Percentiles rank a stretch among this genome's conserved stretches.
These are phyloP conservation scores for Trebouxiophyceae sp. DNA, from an alignment of 163 green algal species.

Conservation along the genomic window DNA sequence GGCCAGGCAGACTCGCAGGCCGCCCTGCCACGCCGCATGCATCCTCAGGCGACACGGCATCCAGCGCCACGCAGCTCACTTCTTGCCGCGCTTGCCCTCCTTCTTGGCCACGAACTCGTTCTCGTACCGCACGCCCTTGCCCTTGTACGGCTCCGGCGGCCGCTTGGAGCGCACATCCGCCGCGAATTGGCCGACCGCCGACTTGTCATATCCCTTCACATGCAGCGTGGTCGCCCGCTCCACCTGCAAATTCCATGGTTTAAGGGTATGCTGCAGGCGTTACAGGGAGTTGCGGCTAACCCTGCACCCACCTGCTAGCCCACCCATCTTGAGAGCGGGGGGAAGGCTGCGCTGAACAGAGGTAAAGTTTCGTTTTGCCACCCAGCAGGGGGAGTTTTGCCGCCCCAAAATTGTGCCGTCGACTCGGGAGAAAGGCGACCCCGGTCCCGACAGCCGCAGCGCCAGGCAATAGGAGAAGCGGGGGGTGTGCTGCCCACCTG, in stretches of 20 bases:
- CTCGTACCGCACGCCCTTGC: conserved; percentile 84
- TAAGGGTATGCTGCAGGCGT: no score
- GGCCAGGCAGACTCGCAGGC: no score
- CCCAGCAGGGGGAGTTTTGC: neutral
- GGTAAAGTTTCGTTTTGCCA: no score
- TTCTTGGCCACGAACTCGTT: conserved; percentile 90
- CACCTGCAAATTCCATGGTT: conserved; percentile 51
- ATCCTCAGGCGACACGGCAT: no score
- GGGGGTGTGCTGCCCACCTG: neutral
- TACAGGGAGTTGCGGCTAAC: no score
- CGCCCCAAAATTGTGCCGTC: neutral
- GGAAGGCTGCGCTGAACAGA: no score
- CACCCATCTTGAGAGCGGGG: no score
- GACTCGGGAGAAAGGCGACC: neutral
- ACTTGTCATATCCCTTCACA: conserved; percentile 79
- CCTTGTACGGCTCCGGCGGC: conserved; percentile 97
- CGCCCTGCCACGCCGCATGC: no score
- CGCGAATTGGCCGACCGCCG: conserved; percentile 70
- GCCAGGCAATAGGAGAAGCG: neutral
- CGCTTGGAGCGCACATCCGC: conserved; percentile 70
- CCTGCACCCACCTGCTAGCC: no score
- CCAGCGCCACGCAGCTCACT: conserved; percentile 3
- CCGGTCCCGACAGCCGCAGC: no score
- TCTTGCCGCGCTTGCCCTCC: conserved; percentile 89
- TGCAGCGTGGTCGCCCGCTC: conserved; percentile 78